Base-by-base conservation (phyloP, 352 stramenopile genomes). In the Peronospora belbahrii region DNA sequence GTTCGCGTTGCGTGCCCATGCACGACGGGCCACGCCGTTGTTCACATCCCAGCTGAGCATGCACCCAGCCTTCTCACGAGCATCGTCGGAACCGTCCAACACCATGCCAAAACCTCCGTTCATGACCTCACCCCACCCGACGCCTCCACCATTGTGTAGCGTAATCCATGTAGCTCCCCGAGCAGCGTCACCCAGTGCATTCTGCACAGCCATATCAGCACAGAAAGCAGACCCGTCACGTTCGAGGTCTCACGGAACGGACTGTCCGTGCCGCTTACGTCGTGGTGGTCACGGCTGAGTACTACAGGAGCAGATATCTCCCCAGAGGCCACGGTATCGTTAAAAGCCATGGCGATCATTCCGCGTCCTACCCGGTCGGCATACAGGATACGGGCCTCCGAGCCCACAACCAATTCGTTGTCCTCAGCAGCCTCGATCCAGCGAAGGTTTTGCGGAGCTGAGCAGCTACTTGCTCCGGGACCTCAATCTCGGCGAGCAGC, bases 31-130 rank as follows among this genome's bases (percentile, higher is more conserved):
- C 18, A 95, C 79, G 30, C 84, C 84, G 57, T 95, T 95, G 76
- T 93, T 92, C 28, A 95, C 83, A 56, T 95, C 84, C 83, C 84
- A 95, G 36, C 76, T 70, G 31, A 95, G 64, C 78, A 95, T 93
- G 37, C 61, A 63, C 22, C 54, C 59, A 31, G 79, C 78, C 54
- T 86, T 85, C 34, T 69, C 30, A 2, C 61, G 72, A 2, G 84
- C 81, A 14, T 74, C 69, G 24, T 76, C 53, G 11, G 76, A 85
- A 20, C 83, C 83, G 41, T 95, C 83, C 34, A 95, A 63, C 43
- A 95, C 82, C 65, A 88, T 82, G 28, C 83, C 83, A 46, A 95
- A 95, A 44, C 82, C 83, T 10, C 83, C 83, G 61, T 95, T 95
- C 55, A 82, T 90, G 43, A 93, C 83, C 52, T 95, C 76, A 22